A percentile compares a stretch with the other conserved stretches of the same genome.
Conservation (phyloP, 2,329 filamentous ascomycete genomes). For the Scedosporium boydii region DNA sequence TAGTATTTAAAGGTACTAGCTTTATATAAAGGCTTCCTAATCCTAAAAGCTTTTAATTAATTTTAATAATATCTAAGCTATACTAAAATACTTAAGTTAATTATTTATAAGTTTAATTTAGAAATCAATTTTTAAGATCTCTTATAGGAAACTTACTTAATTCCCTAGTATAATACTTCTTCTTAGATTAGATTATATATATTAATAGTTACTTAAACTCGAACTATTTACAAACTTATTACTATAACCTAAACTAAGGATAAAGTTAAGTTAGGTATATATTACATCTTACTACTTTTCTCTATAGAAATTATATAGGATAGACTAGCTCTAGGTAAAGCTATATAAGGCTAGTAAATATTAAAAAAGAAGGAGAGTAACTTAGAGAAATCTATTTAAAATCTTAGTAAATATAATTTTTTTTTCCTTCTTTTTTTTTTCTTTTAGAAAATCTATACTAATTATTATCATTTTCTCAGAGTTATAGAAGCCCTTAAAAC, state of each 20-base stretch:
- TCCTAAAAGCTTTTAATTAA: too few species aligned
- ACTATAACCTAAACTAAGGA: background rate
- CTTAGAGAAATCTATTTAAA: background rate
- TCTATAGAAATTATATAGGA: background rate
- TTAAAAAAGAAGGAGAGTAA: background rate
- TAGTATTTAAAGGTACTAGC: too few species aligned
- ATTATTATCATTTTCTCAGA: too few species aligned
- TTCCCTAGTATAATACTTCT: background rate
- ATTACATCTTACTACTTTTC: background rate
- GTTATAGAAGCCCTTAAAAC: too few species aligned
- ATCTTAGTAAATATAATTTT: background rate
- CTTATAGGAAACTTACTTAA: background rate
- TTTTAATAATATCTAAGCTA: too few species aligned
- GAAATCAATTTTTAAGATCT: background rate
- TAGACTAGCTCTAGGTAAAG: background rate
- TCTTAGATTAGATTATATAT: background rate
- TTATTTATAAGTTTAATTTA: background rate
- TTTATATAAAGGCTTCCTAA: too few species aligned
- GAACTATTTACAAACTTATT: background rate
- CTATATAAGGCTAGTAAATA: background rate
- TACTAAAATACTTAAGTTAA: background rate
- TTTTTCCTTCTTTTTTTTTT: background rate
- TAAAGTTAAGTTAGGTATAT: background rate
- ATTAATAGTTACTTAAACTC: background rate
- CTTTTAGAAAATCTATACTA: background rate